Percentiles rank a stretch among this genome's conserved stretches.
phyloP scores from a whole-genome alignment of 176 grass and related monocot genomes.

The Oryza officinalis region DNA sequence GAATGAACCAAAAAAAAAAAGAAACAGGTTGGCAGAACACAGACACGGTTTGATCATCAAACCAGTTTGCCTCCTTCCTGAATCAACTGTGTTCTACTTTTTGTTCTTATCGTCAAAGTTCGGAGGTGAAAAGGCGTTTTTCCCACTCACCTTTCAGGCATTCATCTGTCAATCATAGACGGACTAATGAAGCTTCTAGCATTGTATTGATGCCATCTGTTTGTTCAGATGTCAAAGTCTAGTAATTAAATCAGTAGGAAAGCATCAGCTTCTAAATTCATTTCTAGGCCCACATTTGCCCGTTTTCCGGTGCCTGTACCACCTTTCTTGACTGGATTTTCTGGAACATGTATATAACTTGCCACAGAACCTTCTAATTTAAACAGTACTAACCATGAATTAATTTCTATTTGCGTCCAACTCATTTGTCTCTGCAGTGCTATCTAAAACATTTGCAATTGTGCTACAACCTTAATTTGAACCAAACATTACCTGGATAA shows the following conservation, averaged over 20 bases:
- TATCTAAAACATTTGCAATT: not conserved
- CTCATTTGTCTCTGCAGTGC: no score
- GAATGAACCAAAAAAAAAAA: not conserved
- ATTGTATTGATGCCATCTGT: slow-evolving; percentile 6
- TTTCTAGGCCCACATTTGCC: not conserved
- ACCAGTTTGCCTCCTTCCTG: not conserved
- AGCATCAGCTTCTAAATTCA: slow-evolving; percentile 26
- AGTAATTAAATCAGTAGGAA: slow-evolving; percentile 6
- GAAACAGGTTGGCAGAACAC: not conserved
- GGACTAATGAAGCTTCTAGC: not conserved
- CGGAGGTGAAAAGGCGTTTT: not conserved
- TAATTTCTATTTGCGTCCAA: not conserved
- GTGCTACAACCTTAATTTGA: not conserved
- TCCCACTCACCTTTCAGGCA: slow-evolving; percentile 16
- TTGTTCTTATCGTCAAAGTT: not conserved
- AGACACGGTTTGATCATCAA: not conserved
- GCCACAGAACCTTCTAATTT: no score
- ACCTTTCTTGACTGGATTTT: not conserved
- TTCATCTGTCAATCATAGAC: not conserved
- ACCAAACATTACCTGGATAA: no score
- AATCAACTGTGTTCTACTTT: not conserved
- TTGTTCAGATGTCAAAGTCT: slow-evolving; percentile 49
- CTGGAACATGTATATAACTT: not conserved
- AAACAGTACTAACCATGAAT: not conserved
- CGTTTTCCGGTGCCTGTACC: not conserved